These are phyloP conservation scores for Lepiota brunneoincarnata DNA, from an alignment of 768 basidiomycete genomes.

Conservation along the genomic window DNA sequence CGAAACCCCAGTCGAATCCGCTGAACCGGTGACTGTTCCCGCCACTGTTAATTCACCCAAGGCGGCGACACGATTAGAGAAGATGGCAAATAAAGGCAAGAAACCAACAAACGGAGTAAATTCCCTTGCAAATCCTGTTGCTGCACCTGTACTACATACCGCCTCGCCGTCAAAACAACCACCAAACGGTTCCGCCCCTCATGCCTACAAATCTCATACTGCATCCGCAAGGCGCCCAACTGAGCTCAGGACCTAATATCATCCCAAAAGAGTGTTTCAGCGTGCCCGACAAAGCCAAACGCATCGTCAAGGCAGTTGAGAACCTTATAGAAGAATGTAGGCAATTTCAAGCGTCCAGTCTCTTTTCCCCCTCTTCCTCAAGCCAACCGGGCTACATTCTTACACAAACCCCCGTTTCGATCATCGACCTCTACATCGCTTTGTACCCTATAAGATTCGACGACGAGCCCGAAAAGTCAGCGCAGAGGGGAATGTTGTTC, in stretches of 20 bases:
- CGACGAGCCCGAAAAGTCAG: slow-evolving; percentile 37
- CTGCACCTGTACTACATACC: slow-evolving; percentile 17
- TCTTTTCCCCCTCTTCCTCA: slow-evolving; percentile 37
- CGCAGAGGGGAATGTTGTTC: slow-evolving; percentile 65
- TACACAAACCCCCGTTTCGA: slow-evolving; percentile 56
- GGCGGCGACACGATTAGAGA: slow-evolving; percentile 56
- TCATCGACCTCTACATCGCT: slow-evolving; percentile 78
- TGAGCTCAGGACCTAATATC: slow-evolving; percentile 12
- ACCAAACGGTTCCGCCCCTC: background rate
- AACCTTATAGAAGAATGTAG: slow-evolving; percentile 66
- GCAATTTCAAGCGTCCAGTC: slow-evolving; percentile 54
- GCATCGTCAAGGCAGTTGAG: slow-evolving; percentile 54
- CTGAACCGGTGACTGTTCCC: slow-evolving; percentile 26
- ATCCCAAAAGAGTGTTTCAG: slow-evolving; percentile 44
- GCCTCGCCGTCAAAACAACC: slow-evolving; percentile 13
- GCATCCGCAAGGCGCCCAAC: background rate
- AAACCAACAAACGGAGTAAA: slow-evolving; percentile 34
- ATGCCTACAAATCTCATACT: background rate
- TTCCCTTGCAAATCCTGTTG: slow-evolving; percentile 19
- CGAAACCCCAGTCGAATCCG: slow-evolving; percentile 22
- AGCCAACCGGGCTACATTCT: slow-evolving; percentile 52
- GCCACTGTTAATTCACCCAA: slow-evolving; percentile 36
- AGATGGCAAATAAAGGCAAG: slow-evolving; percentile 54
- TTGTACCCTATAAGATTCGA: slow-evolving; percentile 67
- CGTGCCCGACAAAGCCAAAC: slow-evolving; percentile 54